Percentiles rank a stretch among this genome's conserved stretches.
These are phyloP conservation scores for Pseudopyricularia javanii DNA, from an alignment of 2,329 filamentous ascomycete genomes.

Conservation along the genomic window DNA sequence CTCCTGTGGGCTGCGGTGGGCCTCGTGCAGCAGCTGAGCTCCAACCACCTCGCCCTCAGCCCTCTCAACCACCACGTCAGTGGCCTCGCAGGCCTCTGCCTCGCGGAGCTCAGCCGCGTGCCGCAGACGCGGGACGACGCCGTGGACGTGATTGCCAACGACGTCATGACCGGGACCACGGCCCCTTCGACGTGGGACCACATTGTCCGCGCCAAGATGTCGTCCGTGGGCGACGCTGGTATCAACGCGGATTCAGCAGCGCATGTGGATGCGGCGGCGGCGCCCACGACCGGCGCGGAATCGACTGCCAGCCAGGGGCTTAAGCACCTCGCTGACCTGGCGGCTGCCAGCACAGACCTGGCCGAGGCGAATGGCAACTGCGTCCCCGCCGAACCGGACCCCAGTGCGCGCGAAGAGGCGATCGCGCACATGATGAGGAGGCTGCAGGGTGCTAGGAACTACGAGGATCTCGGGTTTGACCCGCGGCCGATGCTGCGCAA, in stretches of 20 bases:
- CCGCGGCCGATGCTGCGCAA: slow-evolving; percentile 21
- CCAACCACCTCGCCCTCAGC: slow-evolving; percentile 30
- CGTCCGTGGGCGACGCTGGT: slow-evolving; percentile 18
- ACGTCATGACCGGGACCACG: slow-evolving; percentile 40
- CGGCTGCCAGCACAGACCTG: slow-evolving; percentile 26
- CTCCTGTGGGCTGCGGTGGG: slow-evolving; percentile 49
- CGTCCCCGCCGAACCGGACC: slow-evolving; percentile 9
- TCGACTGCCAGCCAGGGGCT: slow-evolving; percentile 38
- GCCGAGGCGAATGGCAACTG: background rate
- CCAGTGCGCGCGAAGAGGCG: slow-evolving; percentile 5
- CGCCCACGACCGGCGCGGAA: slow-evolving; percentile 11
- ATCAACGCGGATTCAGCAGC: background rate
- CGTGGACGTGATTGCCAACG: slow-evolving; percentile 37
- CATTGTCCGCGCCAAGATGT: slow-evolving; percentile 38
- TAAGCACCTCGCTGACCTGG: slow-evolving; percentile 31
- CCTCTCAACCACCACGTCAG: slow-evolving; percentile 59
- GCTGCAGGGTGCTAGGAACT: slow-evolving; percentile 11
- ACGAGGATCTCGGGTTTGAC: slow-evolving; percentile 29
- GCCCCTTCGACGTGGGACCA: slow-evolving; percentile 44
- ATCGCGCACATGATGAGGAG: slow-evolving; percentile 5
- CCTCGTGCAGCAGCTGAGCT: slow-evolving; percentile 43
- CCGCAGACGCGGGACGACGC: slow-evolving; percentile 39
- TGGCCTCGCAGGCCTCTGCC: slow-evolving; percentile 38
- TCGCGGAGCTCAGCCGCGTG: slow-evolving; percentile 1
- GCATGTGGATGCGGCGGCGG: slow-evolving; percentile 8